phyloP scores from a whole-genome alignment of 2,329 filamentous ascomycete species.

The Amauroascus niger region DNA sequence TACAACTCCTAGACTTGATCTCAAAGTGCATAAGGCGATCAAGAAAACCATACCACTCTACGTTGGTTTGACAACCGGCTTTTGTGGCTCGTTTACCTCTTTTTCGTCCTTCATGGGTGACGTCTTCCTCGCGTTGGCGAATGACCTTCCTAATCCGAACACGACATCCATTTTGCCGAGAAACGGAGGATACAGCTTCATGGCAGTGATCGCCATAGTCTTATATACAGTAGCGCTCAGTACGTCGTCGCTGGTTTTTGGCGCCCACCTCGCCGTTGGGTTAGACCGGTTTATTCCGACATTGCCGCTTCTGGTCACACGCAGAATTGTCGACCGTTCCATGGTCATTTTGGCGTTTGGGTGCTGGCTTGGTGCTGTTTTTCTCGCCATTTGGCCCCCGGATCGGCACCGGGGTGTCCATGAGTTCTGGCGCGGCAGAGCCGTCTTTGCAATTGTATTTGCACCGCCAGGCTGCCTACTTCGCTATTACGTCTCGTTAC shows the following conservation, averaged over 20 bases:
- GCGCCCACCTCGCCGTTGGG: conserved; percentile 62
- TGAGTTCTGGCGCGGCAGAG: conserved; percentile 64
- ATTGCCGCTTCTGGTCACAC: conserved; percentile 48
- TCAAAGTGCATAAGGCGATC: conserved; percentile 48
- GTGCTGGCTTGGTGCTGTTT: conserved; percentile 66
- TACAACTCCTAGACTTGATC: conserved; percentile 30
- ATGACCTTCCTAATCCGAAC: conserved; percentile 53
- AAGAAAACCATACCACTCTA: conserved; percentile 88
- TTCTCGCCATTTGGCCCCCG: conserved; percentile 64
- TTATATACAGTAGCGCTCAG: conserved; percentile 62
- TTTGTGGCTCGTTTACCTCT: conserved; percentile 81
- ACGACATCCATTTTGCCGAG: conserved; percentile 43
- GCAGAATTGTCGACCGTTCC: conserved; percentile 54
- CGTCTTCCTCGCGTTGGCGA: conserved; percentile 66
- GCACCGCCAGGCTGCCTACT: conserved; percentile 68
- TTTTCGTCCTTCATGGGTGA: conserved; percentile 83
- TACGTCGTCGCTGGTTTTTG: conserved; percentile 58
- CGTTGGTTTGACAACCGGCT: conserved; percentile 74
- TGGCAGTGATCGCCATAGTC: conserved; percentile 68
- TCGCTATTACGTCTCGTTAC: conserved; percentile 62
- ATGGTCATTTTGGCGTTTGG: conserved; percentile 58
- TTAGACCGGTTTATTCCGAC: conserved; percentile 51
- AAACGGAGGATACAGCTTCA: conserved; percentile 69
- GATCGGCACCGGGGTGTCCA: conserved; percentile 35
- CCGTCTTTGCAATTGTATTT: conserved; percentile 68